Evolutionary conservation across 129 eudicot genomes (phyloP).

Genomic region (Flaveria trinervia): DNA sequence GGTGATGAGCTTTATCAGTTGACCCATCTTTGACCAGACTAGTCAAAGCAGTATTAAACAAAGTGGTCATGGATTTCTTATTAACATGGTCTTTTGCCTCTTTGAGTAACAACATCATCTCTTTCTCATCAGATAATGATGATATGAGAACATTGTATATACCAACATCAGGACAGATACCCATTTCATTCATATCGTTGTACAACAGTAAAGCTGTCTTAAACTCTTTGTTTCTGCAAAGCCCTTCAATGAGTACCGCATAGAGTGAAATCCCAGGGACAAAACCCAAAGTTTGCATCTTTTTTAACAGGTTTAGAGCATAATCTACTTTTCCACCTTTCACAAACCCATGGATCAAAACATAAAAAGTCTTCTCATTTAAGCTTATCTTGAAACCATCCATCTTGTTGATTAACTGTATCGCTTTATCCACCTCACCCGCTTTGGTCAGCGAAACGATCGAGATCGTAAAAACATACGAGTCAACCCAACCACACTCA

Average conservation of each 20-base stretch:
- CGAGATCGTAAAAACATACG: constrained; percentile 51
- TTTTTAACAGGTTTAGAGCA: constrained; percentile 56
- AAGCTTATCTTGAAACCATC: constrained; percentile 47
- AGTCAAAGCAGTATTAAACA: constrained; percentile 52
- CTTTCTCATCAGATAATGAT: constrained; percentile 47
- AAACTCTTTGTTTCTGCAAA: constrained; percentile 52
- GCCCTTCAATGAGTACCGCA: constrained; percentile 61
- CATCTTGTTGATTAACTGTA: constrained; percentile 54
- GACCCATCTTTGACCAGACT: constrained; percentile 50
- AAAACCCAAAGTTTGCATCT: constrained; percentile 59
- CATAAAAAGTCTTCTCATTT: constrained; percentile 70
- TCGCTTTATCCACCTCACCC: constrained; percentile 61
- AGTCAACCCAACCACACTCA: constrained; percentile 60
- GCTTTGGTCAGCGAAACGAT: constrained; percentile 51
- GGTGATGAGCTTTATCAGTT: constrained; percentile 50
- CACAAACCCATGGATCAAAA: constrained; percentile 81
- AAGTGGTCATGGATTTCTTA: constrained; percentile 31
- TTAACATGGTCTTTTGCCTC: constrained; percentile 35
- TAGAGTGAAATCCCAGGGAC: constrained; percentile 59
- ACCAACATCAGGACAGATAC: constrained; percentile 62
- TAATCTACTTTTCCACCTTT: constrained; percentile 50
- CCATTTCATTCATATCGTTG: constrained; percentile 48
- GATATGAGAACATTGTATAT: constrained; percentile 46
- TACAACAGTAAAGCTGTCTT: constrained; percentile 56
- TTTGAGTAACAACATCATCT: constrained; percentile 48